Evolutionary conservation across 2,329 filamentous ascomycete genomes (phyloP).

Genomic region (Curvularia eragrostidis): DNA sequence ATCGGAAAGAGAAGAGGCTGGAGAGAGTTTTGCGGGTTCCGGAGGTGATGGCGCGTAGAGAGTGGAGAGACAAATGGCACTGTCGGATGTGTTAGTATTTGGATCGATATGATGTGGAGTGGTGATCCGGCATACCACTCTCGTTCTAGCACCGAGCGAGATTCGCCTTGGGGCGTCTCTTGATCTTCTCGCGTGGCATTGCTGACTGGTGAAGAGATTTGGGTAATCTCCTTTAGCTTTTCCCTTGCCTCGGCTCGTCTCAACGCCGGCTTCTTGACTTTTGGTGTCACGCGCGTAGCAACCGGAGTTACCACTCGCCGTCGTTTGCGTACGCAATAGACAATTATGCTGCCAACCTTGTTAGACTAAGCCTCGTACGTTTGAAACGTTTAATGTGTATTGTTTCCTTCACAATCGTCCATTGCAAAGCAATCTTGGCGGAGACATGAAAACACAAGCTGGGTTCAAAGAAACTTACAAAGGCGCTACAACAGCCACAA

Average conservation of each 20-base stretch:
- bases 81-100: conserved; percentile 19
- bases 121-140: conserved; percentile 34
- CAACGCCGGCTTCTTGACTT: conserved; percentile 27
- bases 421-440: not conserved
- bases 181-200: conserved; percentile 2
- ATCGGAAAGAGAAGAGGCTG: conserved; percentile 17
- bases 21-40: conserved; percentile 33
- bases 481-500: conserved; percentile 37
- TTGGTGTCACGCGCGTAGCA: conserved; percentile 1
- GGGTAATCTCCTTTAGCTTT: conserved; percentile 31
- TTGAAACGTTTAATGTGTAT: no score
- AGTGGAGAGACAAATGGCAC: conserved; percentile 44
- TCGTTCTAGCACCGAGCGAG: conserved; percentile 28
- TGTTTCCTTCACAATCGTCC: not conserved
- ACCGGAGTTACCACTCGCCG: conserved; percentile 17
- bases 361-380: not conserved
- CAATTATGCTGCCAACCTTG: conserved; percentile 22
- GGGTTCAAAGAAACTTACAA: conserved; percentile 31
- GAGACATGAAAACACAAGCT: not conserved
- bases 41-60: conserved; percentile 37
- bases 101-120: not conserved
- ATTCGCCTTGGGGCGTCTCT: conserved; percentile 14
- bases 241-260: conserved; percentile 32
- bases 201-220: conserved; percentile 12
- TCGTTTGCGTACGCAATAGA: conserved; percentile 32